These are phyloP conservation scores for Eucalyptus camaldulensis DNA, from an alignment of 345 rosid species.

Conservation along the genomic window DNA sequence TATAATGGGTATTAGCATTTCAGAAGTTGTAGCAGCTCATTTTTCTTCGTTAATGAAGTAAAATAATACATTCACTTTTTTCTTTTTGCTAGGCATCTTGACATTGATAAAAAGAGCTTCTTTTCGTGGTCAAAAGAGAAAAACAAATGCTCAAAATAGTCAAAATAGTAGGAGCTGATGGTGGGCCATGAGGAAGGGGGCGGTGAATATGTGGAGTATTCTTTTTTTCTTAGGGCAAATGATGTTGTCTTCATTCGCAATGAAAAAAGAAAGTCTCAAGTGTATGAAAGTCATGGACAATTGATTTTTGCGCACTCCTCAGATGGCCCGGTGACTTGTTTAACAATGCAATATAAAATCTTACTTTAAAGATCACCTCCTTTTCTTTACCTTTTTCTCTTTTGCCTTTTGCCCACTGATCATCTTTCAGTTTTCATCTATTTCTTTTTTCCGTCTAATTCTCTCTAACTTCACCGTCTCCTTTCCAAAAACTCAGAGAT, in stretches of 20 bases:
- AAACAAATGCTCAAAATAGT: neutral
- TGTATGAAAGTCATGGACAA: neutral
- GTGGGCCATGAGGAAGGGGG: neutral
- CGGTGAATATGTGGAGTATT: neutral
- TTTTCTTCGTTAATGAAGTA: neutral
- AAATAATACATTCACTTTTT: neutral
- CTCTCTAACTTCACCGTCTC: neutral
- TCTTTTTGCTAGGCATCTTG: neutral
- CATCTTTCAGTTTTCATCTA: neutral
- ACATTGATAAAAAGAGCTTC: neutral
- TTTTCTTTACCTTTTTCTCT: neutral
- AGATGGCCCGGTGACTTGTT: neutral
- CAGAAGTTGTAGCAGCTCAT: neutral
- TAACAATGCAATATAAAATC: neutral
- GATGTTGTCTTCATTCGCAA: conserved; percentile 27
- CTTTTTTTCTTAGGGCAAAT: conserved; percentile 11
- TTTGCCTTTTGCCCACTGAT: neutral
- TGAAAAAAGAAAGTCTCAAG: neutral
- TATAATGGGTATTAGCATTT: neutral
- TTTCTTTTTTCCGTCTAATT: neutral
- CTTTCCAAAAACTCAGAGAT: neutral
- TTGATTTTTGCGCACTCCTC: neutral
- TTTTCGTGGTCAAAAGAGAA: neutral
- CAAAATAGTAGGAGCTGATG: neutral
- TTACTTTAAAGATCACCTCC: neutral